Evolutionary conservation across 768 basidiomycete genomes (phyloP).

Genomic region (Postia placenta): DNA sequence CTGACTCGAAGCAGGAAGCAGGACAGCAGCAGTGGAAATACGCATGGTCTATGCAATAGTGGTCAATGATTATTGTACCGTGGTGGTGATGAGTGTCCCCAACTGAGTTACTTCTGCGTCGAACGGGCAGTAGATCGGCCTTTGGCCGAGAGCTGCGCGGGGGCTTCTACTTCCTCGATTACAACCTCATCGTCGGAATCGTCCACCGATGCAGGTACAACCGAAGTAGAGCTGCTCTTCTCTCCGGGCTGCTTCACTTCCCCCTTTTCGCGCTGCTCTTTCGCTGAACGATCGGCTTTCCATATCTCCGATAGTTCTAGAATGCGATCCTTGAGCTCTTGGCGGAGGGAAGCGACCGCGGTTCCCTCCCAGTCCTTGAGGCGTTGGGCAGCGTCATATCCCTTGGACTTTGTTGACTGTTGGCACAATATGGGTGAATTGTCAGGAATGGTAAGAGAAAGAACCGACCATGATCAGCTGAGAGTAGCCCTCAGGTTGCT

Average conservation of each 20-base stretch:
- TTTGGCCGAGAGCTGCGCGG: neutral
- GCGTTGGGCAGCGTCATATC: constrained; percentile 28
- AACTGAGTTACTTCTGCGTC: neutral
- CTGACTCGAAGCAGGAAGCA: neutral
- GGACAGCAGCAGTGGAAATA: neutral
- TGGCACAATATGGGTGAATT: neutral
- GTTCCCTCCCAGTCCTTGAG: constrained; percentile 47
- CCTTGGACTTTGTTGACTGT: constrained; percentile 26
- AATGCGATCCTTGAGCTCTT: constrained; percentile 37
- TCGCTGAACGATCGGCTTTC: constrained; percentile 42
- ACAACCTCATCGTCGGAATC: neutral
- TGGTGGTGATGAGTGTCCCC: neutral
- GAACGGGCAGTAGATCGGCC: neutral
- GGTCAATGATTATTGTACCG: neutral
- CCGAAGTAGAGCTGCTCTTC: neutral
- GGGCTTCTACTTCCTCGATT: neutral
- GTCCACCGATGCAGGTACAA: neutral
- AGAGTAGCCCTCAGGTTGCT: constrained; percentile 46
- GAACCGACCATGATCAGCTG: constrained; percentile 42
- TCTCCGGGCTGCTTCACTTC: neutral
- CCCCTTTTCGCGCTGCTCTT: constrained; percentile 13
- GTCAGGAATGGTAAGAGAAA: constrained; percentile 5
- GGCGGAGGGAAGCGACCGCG: constrained; percentile 41
- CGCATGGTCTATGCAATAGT: neutral
- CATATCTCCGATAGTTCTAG: constrained; percentile 35